These are phyloP conservation scores for barley (Hordeum vulgare) DNA, from an alignment of 176 grass and related monocot species.

Conservation along the genomic window MorexV3_pseudomolecules_assembly NC_058518.1:503427145-503427644, in stretches of 20 bases:
- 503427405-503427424: background rate
- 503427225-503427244: constrained; percentile 47
- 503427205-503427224: background rate
- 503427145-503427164: background rate
- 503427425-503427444: constrained; percentile 28
- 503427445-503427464: constrained; percentile 91
- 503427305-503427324: constrained; percentile 62
- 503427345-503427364: background rate
- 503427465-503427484: constrained; percentile 81
- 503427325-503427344: constrained; percentile 65
- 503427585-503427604: background rate
- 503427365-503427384: background rate
- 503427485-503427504: constrained; percentile 97
- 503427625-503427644: background rate
- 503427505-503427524: constrained; percentile 86
- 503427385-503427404: background rate
- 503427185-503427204: background rate
- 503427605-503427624: background rate
- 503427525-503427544: constrained; percentile 88
- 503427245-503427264: constrained; percentile 76
- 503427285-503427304: constrained; percentile 70
- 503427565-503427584: background rate
- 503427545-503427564: constrained; percentile 68
- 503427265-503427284: constrained; percentile 89
- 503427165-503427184: background rate